Base-by-base conservation (phyloP, 1,284 basidiomycete species). In the Filobasidium uniguttulatum region DNA sequence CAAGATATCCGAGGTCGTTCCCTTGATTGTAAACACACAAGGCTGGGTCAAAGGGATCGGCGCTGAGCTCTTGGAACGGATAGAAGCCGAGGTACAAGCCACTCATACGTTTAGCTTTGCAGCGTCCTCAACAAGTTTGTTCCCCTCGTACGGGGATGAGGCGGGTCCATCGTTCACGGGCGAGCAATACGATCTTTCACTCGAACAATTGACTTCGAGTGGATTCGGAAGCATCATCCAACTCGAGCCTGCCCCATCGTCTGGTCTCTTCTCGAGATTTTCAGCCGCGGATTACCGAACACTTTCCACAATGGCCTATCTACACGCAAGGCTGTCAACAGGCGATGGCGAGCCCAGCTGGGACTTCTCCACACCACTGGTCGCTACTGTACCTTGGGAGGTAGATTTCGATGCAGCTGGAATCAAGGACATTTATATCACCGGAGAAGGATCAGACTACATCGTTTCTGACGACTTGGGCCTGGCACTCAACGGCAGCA, bases 41-140 rank as follows among this genome's bases (percentile, higher is more conserved):
- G 93, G 93, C 2, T 98, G 93, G 93, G 78, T 79, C 14, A 96
- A 93, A 65, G 93, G 93, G 2, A 77, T 96, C 1, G 93, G 93
- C 1, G 82, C 81, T 17, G 86, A 94, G 58, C 70, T 98, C 3
- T 76, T 81, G 9, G 64, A 66, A 2, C 77, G 77, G 55, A 80
- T 96, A 41, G 81, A 89, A 61, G 74, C 74, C 2, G 68, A 81
- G 15, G 68, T 81, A 1, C 71, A 77, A 43, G 80, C 88, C 0
- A 80, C 78, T 0, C 73, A 79, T 56, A 70, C 85, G 22, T 83
- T 83, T 61, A 76, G 79, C 10, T 75, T 76, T 48, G 62, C 63
- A 19, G 48, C 50, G 7, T 25, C 50, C 0, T 50, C n/a, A 5
- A n/a, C n/a, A n/a, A n/a, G n/a, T n/a, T n/a, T n/a, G n/a, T n/a